A percentile compares a stretch with the other conserved stretches of the same genome.
Conservation (phyloP, 2,329 filamentous ascomycete genomes). For the Penicillium sp. region DNA sequence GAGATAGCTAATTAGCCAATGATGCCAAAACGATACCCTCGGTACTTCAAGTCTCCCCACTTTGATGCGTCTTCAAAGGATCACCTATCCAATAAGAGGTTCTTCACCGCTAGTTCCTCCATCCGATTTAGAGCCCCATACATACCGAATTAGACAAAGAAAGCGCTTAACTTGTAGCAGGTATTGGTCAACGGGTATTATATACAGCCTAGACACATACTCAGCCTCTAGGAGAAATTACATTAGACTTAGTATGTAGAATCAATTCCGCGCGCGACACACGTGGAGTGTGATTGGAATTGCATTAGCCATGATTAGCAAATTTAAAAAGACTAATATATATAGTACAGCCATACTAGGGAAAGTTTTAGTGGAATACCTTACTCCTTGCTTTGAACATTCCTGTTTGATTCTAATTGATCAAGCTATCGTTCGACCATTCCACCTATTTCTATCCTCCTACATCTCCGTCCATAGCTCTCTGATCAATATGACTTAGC, state of each 20-base stretch:
- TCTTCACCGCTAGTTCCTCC: background rate
- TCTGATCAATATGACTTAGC: background rate
- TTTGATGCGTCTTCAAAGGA: too few species aligned
- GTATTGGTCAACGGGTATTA: background rate
- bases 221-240: background rate
- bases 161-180: background rate
- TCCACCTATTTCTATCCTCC: background rate
- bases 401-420: too few species aligned
- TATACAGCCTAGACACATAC: background rate
- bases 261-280: background rate
- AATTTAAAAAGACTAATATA: too few species aligned
- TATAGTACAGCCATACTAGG: too few species aligned
- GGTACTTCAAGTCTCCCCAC: background rate
- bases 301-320: background rate
- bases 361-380: too few species aligned
- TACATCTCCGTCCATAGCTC: background rate
- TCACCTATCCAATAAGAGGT: background rate
- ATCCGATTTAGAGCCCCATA: background rate
- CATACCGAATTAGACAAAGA: too few species aligned
- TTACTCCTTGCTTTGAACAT: too few species aligned
- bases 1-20: constrained; percentile 20
- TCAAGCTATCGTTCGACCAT: too few species aligned
- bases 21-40: constrained; percentile 4
- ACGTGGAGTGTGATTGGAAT: background rate
- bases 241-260: background rate